Percentiles rank a stretch among this genome's conserved stretches.
Conservation (phyloP, 2,329 filamentous ascomycete genomes). For the Colletotrichum euphorbiae region DNA sequence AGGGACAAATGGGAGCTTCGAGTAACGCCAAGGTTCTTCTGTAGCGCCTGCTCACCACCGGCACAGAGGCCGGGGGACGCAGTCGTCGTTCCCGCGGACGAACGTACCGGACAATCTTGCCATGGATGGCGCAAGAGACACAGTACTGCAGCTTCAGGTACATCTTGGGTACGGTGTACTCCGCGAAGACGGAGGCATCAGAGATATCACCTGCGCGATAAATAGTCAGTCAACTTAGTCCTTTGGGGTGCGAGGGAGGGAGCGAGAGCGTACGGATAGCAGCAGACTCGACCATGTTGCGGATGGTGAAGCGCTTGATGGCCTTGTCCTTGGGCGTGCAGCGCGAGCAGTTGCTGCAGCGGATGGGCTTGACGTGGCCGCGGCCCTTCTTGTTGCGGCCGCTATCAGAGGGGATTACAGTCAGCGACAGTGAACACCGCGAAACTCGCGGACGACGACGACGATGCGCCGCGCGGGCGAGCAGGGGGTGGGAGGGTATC, state of each 20-base stretch:
- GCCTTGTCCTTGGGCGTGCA: conserved; percentile 99
- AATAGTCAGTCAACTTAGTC: conserved; percentile 30
- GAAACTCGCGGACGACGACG: neutral
- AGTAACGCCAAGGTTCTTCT: conserved; percentile 72
- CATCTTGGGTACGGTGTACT: conserved; percentile 99
- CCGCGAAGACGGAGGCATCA: conserved; percentile 97
- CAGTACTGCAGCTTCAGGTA: conserved; percentile 99
- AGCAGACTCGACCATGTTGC: conserved; percentile 99
- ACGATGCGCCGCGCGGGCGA: neutral
- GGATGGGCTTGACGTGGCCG: conserved; percentile 99
- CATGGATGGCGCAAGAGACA: conserved; percentile 99
- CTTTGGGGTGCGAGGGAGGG: neutral
- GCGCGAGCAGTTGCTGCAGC: conserved; percentile 78
- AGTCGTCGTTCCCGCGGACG: conserved; percentile 71
- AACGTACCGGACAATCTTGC: conserved; percentile 99
- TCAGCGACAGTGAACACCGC: conserved; percentile 35
- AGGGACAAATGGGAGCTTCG: conserved; percentile 32
- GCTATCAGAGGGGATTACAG: conserved; percentile 60
- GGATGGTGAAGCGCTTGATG: conserved; percentile 99
- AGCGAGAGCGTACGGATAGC: conserved; percentile 87
- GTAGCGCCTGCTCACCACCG: conserved; percentile 59
- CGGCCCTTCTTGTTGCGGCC: conserved; percentile 99
- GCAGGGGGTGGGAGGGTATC: conserved; percentile 28
- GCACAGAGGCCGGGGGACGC: conserved; percentile 46
- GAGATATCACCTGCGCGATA: conserved; percentile 97